Evolutionary conservation across 257 asterid species (phyloP).

Genomic region (Lantana camara): DNA sequence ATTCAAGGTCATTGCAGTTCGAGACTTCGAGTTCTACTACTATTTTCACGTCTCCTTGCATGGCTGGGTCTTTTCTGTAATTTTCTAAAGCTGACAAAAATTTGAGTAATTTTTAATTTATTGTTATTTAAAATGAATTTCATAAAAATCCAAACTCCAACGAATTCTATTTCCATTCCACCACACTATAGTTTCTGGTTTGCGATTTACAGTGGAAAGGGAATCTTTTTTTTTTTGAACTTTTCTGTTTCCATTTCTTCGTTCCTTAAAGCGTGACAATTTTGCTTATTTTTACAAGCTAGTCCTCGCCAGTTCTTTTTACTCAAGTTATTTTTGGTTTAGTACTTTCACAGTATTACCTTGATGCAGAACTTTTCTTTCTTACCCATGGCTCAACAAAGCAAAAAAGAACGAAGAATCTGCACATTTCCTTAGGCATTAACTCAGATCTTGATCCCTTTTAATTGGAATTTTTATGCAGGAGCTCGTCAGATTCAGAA

Average conservation of each 20-base stretch:
- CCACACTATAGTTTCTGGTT: neutral
- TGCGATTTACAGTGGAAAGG: neutral
- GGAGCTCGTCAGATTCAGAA: constrained; percentile 39
- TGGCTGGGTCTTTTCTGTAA: neutral
- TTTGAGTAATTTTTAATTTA: neutral
- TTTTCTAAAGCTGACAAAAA: neutral
- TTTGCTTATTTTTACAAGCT: neutral
- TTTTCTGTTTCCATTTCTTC: constrained; percentile 4
- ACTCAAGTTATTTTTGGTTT: constrained; percentile 23
- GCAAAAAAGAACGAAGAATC: neutral
- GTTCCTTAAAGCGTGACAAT: constrained; percentile 15
- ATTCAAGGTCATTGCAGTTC: constrained; percentile 3
- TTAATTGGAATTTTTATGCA: constrained; percentile 38
- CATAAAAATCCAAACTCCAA: neutral
- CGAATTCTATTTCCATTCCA: neutral
- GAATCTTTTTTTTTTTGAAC: neutral
- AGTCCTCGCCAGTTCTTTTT: constrained; percentile 14
- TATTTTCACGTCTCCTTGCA: neutral
- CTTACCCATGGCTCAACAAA: no score
- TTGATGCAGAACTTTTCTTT: no score
- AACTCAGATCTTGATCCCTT: constrained; percentile 2
- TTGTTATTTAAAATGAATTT: neutral
- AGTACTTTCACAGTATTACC: no score
- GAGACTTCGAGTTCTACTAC: neutral
- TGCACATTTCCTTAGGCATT: constrained; percentile 6